Base-by-base conservation (phyloP, 129 eudicot species). In the Pulicaria dysenterica region DNA sequence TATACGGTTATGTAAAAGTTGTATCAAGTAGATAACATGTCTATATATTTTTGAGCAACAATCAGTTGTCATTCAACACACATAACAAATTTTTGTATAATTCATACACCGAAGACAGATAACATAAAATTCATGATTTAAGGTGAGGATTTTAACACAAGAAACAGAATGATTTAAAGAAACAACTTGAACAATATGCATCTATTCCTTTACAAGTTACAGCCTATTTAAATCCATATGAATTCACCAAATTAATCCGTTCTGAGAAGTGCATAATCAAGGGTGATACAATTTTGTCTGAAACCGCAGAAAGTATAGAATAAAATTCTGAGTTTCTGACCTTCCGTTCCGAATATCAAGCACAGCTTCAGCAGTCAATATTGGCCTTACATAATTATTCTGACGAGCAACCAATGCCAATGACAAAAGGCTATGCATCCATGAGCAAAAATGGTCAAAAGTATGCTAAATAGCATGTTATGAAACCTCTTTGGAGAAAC, bases 391-490 rank as follows among this genome's bases (percentile, higher is more conserved):
- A 72, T 90, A 88, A 73, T 95, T 95, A 83, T 95, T 86, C 54
- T 95, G 97, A 40, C 87, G 88, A 69, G 99, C 99, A 80, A 95
- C 97, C 83, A 88, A 72, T 62, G 99, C 90, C 80, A 95, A 69
- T 57, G 99, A 85, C 84, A 90, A 79, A 81, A 79, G 41, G 83
- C 99, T 95, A 58, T 53, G 54, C 40, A 55, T 60, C 15, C 63
- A 64, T 42, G 42, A 56, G 62, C 19, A 77, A 75, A 36, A 14
- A 65, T 57, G 40, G 47, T 57, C 57, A 43, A 16, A 5, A 9
- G 61, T 31, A 46, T 51, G 40, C 34, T 36, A 60, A 50, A 74
- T 17, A 61, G 5, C 16, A 47, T 9, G 36, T 44, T 24, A 58
- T 3, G 54, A 24, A 54, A 56, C 45, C 47, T 44, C 24, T 19